Evolutionary conservation across 768 basidiomycete genomes (phyloP), one percentile per base, ranked within the genome.

Genomic region (Albatrellus ellisii): DNA sequence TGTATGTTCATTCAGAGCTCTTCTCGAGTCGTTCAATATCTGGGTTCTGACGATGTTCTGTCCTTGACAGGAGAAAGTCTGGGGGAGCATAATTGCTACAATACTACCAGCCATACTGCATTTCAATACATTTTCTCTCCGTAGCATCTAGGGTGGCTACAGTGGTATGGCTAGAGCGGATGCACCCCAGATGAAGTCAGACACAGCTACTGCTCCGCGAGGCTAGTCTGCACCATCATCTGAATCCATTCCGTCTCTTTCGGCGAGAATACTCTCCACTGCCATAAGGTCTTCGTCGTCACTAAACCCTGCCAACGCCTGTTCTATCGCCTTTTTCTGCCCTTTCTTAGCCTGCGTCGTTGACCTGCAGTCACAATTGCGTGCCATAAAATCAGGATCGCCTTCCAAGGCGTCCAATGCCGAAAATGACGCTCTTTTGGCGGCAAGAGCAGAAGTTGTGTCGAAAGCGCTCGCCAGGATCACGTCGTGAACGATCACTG

Each of bases 391-490:
- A 10, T 65, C 66, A 4, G 75, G 59, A 52, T 85, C 75, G 21
- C 70, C 72, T 44, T 81, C 72, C 26, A 89, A 57, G 14, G 73
- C 75, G 53, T 83, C 77, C 46, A 89, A 55, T 9, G 83, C 84
- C n/a, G 64, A 64, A 36, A 72, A 51, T 5, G 79, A 80, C 3
- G 77, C 78, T 28, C 59, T 62, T 46, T 80, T 70, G 4, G 75
- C 69, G 20, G 84, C 80, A 14, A 67, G 62, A 22, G 68, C 60
- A 7, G 66, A 60, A 6, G 71, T 71, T 5, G 56, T 41, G 38
- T 77, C 78, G 42, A 63, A 62, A 2, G 70, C 78, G 37, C 63
- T 75, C 22, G 79, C 73, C 32, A 88, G 62, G 29, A 74, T 62
- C 17, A 74, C 62, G 22, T 76, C 69, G 54, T 89, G 86, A 4